Conservation (phyloP, 495 filamentous ascomycete species). For the Penicillium paradoxum region DNA sequence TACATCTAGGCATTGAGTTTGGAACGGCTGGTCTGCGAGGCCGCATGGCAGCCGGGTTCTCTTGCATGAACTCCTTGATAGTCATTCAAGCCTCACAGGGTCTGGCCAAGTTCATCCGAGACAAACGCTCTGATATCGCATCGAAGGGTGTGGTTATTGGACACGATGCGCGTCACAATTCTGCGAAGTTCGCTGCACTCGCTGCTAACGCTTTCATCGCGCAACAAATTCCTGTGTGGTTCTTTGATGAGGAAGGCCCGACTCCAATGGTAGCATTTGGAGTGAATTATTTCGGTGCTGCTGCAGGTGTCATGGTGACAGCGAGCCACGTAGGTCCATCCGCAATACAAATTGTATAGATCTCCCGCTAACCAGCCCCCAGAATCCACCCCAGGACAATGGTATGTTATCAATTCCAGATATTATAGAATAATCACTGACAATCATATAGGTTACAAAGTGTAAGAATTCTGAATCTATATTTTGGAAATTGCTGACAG, state of each 20-base stretch:
- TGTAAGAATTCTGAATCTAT: conserved; percentile 31
- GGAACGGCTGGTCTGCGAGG: conserved; percentile 67
- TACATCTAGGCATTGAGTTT: conserved; percentile 53
- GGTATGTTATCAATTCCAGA: conserved; percentile 24
- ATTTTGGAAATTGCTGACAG: conserved; percentile 3
- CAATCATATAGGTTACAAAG: conserved; percentile 55
- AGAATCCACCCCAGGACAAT: conserved; percentile 67
- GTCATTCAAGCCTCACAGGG: conserved; percentile 72
- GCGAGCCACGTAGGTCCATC: conserved; percentile 52
- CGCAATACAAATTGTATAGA: neutral
- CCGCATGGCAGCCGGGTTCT: conserved; percentile 66
- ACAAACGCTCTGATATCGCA: conserved; percentile 33
- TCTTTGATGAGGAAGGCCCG: conserved; percentile 51
- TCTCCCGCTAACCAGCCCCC: conserved; percentile 16
- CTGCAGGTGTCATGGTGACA: conserved; percentile 68
- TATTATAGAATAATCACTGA: conserved; percentile 8
- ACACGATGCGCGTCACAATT: conserved; percentile 65
- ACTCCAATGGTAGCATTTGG: conserved; percentile 70
- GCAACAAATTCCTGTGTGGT: conserved; percentile 57
- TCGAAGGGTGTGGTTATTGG: conserved; percentile 57
- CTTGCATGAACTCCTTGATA: conserved; percentile 64
- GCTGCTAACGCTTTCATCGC: conserved; percentile 61
- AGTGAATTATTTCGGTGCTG: conserved; percentile 50
- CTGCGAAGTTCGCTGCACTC: conserved; percentile 57
- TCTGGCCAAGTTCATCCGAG: conserved; percentile 56